These are phyloP conservation scores for Eucalyptus sideroxylon DNA, from an alignment of 345 rosid genomes.

Conservation along the genomic window DNA sequence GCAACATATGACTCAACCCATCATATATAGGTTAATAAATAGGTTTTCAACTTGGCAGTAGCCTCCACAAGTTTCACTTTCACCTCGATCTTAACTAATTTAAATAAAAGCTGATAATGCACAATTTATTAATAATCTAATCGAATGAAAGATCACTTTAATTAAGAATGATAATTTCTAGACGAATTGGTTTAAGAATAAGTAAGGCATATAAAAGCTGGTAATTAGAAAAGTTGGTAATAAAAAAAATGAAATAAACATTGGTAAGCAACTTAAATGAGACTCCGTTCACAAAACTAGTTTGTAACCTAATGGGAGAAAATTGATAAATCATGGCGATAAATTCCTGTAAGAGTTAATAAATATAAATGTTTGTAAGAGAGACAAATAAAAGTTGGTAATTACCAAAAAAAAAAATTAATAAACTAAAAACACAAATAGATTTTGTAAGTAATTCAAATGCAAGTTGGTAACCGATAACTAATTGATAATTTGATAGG, in stretches of 20 bases:
- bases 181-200: no score
- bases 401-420: not conserved
- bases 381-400: not conserved
- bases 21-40: no score
- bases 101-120: no score
- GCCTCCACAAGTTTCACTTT: not conserved
- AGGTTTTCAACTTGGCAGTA: no score
- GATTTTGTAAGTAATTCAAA: not conserved
- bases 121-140: not conserved
- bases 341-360: not conserved
- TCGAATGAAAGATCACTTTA: not conserved
- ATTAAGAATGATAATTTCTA: not conserved
- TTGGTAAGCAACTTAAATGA: not conserved
- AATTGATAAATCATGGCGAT: not conserved
- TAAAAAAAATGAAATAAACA: no score
- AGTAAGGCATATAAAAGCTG: not conserved
- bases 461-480: not conserved
- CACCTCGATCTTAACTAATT: not conserved
- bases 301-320: not conserved
- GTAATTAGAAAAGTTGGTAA: not conserved
- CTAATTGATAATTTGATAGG: no score
- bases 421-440: not conserved
- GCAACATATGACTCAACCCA: no score
- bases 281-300: not conserved
- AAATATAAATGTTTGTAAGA: not conserved